Evolutionary conservation across 306 rosid species (phyloP).

Genomic region (Oxytropis ochrocephala): DNA sequence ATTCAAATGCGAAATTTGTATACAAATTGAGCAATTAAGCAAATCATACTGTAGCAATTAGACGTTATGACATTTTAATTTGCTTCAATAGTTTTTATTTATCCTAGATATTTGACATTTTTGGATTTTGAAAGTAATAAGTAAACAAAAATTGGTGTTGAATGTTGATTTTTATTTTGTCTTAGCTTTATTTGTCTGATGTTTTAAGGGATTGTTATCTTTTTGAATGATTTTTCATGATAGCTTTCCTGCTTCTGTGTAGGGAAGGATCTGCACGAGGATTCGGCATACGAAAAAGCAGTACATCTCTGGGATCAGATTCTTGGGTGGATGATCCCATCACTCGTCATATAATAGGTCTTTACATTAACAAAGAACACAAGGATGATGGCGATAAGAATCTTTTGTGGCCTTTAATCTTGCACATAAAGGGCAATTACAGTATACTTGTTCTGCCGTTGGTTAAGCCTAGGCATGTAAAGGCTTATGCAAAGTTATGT

Average conservation of each 20-base stretch:
- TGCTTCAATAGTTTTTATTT: neutral
- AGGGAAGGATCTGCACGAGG: conserved; percentile 86
- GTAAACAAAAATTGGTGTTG: neutral
- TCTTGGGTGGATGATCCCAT: conserved; percentile 97
- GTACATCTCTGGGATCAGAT: conserved; percentile 73
- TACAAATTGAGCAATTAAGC: neutral
- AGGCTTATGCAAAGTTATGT: conserved; percentile 54
- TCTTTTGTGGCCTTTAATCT: conserved; percentile 79
- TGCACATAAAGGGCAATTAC: conserved; percentile 63
- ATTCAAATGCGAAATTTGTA: neutral
- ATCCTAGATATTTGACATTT: neutral
- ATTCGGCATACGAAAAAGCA: conserved; percentile 60
- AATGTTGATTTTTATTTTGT: neutral
- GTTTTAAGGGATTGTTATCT: neutral
- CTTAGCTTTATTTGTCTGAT: neutral
- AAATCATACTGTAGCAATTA: neutral
- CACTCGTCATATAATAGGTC: conserved; percentile 67
- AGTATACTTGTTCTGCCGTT: conserved; percentile 64
- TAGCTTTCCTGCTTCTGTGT: conserved; percentile 11
- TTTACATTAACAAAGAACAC: conserved; percentile 53
- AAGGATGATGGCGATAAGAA: conserved; percentile 37
- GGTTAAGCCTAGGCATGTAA: conserved; percentile 74
- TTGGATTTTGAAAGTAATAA: neutral
- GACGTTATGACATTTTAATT: neutral
- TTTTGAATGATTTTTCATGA: neutral